Evolutionary conservation across 1,284 basidiomycete genomes (phyloP), one percentile per base, ranked within the genome.

Genomic region (Anthracocystis walkeri): DNA sequence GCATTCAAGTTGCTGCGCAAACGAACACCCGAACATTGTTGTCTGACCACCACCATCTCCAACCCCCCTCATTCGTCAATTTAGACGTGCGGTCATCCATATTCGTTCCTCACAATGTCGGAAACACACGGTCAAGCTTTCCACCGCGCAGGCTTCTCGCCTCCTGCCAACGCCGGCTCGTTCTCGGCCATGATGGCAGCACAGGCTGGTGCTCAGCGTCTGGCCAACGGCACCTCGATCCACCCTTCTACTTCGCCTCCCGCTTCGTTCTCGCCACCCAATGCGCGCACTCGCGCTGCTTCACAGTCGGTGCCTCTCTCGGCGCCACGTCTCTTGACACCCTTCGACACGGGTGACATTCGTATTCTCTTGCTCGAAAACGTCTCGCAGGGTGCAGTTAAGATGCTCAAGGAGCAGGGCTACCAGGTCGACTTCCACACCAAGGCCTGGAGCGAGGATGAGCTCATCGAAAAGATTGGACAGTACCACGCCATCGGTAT

Each of bases 401-500:
- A 88, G 35, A 89, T 91, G 67, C 92, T 99, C 87, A 89, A 89
- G 77, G 88, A 90, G 4, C 91, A 95, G 78, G 95, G 96, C 35
- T 99, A 93, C 87, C 90, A 92, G 87, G 95, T 99, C 67, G 96
- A 98, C 86, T 94, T 96, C 87, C 89, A 90, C 82, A 89, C 91
- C 75, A 92, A 92, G 83, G 92, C 95, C 53, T 91, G 94, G 89
- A 90, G 90, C 23, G 96, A 99, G 88, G 92, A 93, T 46, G 95
- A 99, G 88, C 92, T 99, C 66, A 87, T 97, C 35, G 89, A 91
- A 64, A 93, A 92, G 85, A 93, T 97, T 58, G 90, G 91, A 58
- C 87, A 89, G 5, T 99, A 98, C 87, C 93, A 97, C 85, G 96
- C 92, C 66, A 91, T 99, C 78, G 96, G 96, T 73, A 99, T 99